Conservation (phyloP, 2,329 filamentous ascomycete genomes). For the Colletotrichum theobromicola region DNA sequence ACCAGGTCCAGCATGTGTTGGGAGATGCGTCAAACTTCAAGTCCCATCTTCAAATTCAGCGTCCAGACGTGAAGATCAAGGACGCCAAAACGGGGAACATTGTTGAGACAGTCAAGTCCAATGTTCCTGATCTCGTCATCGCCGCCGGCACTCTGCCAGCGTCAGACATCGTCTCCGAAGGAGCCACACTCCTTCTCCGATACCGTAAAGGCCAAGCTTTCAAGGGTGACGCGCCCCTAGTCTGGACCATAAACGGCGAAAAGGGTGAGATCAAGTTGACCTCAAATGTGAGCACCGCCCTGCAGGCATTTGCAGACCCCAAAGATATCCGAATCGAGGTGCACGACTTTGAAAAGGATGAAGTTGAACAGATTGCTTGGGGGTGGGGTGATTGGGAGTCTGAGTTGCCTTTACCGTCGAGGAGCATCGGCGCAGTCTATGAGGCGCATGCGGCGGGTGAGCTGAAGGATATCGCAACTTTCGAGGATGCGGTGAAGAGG, state of each 20-base stretch:
- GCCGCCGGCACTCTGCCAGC: conserved; percentile 41
- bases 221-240: conserved; percentile 46
- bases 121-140: conserved; percentile 32
- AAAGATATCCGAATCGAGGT: conserved; percentile 52
- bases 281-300: conserved; percentile 3
- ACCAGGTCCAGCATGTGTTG: background rate
- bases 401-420: conserved; percentile 45
- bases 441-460: conserved; percentile 51
- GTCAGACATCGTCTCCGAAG: conserved; percentile 26
- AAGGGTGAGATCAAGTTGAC: conserved; percentile 48
- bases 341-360: conserved; percentile 51
- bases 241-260: conserved; percentile 58
- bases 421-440: conserved; percentile 61
- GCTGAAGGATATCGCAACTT: background rate
- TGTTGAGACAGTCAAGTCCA: background rate
- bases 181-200: conserved; percentile 47
- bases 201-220: conserved; percentile 55
- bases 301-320: conserved; percentile 36
- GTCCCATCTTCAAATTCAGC: conserved; percentile 37
- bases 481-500: conserved; percentile 9
- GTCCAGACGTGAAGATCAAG: background rate
- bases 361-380: conserved; percentile 47
- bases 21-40: background rate
- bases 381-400: conserved; percentile 52
- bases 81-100: background rate